A percentile compares a stretch with the other conserved stretches of the same genome.
Conservation (phyloP, 805 yeast species). For the Metschnikowia aberdeeniae region DNA sequence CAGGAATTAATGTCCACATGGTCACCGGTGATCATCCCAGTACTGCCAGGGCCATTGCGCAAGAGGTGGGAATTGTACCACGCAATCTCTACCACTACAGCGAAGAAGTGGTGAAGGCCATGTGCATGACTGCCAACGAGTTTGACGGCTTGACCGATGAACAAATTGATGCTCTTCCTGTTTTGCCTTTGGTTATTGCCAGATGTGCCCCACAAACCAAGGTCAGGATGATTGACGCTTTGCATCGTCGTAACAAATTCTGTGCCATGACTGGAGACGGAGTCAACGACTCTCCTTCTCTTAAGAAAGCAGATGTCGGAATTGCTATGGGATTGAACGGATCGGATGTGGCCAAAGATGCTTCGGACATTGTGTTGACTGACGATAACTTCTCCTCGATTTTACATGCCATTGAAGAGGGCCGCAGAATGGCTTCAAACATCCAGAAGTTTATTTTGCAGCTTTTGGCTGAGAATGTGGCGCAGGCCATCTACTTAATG, state of each 20-base stretch:
- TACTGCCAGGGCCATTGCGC: slow-evolving; percentile 21
- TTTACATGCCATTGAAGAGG: slow-evolving; percentile 27
- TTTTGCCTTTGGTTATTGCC: slow-evolving; percentile 73
- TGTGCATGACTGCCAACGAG: slow-evolving; percentile 74
- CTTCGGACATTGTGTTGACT: slow-evolving; percentile 25
- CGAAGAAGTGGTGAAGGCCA: slow-evolving; percentile 51
- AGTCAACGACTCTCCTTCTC: slow-evolving; percentile 27
- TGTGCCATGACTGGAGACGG: slow-evolving; percentile 70
- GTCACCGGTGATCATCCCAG: slow-evolving; percentile 21
- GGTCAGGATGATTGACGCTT: slow-evolving; percentile 76
- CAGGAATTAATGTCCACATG: slow-evolving; percentile 21
- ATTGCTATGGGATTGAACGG: slow-evolving; percentile 30
- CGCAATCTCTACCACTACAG: slow-evolving; percentile 52
- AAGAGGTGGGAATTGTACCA: slow-evolving; percentile 23
- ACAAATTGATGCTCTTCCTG: slow-evolving; percentile 58
- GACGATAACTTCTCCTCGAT: slow-evolving; percentile 27
- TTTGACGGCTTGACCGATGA: slow-evolving; percentile 62
- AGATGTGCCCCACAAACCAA: slow-evolving; percentile 82
- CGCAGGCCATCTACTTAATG: slow-evolving; percentile 61
- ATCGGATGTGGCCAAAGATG: slow-evolving; percentile 28
- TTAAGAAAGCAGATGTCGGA: slow-evolving; percentile 27
- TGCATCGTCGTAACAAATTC: slow-evolving; percentile 42
- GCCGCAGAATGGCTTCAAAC: slow-evolving; percentile 21
- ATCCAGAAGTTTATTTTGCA: slow-evolving; percentile 21
- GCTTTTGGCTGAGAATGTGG: slow-evolving; percentile 26